These are phyloP conservation scores for Mycena sanguinolenta DNA, from an alignment of 768 basidiomycete species.

Conservation along the genomic window DNA sequence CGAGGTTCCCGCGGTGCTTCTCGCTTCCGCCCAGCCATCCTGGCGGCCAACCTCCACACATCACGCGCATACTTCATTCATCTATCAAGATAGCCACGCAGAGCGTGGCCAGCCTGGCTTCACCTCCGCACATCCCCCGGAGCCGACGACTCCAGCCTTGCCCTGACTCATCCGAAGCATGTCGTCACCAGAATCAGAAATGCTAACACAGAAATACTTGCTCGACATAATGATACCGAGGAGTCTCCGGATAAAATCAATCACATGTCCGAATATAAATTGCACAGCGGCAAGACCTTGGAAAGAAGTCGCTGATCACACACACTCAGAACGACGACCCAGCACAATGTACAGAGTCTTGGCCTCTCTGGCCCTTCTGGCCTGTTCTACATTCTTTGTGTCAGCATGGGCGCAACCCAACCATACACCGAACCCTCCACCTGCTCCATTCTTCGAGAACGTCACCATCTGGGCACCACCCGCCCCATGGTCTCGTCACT, in stretches of 20 bases:
- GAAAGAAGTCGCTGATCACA: conserved; percentile 10
- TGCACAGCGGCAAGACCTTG: conserved; percentile 7
- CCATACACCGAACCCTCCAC: conserved; percentile 7
- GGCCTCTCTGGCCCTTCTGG: conserved; percentile 8
- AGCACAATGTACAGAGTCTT: conserved; percentile 15
- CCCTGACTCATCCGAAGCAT: too few species aligned
- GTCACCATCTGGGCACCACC: conserved; percentile 15
- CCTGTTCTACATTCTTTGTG: conserved; percentile 5
- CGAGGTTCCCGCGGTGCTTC: conserved; percentile 10
- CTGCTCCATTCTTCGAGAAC: conserved; percentile 15
- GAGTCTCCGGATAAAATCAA: conserved; percentile 13
- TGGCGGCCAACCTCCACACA: too few species aligned
- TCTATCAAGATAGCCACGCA: too few species aligned
- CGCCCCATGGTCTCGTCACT: conserved; percentile 10
- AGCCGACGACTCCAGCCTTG: too few species aligned
- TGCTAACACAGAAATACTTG: conserved; percentile 7
- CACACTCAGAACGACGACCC: conserved; percentile 10
- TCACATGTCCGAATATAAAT: conserved; percentile 15
- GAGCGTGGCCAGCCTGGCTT: too few species aligned
- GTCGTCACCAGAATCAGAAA: too few species aligned
- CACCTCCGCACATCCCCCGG: too few species aligned
- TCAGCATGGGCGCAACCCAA: conserved; percentile 12
- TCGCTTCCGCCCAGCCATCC: conserved; percentile 8
- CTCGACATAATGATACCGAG: conserved; percentile 8
- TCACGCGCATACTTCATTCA: too few species aligned